Evolutionary conservation across 2,329 filamentous ascomycete species (phyloP).

Genomic region (Paraphoma chrysanthemicola): DNA sequence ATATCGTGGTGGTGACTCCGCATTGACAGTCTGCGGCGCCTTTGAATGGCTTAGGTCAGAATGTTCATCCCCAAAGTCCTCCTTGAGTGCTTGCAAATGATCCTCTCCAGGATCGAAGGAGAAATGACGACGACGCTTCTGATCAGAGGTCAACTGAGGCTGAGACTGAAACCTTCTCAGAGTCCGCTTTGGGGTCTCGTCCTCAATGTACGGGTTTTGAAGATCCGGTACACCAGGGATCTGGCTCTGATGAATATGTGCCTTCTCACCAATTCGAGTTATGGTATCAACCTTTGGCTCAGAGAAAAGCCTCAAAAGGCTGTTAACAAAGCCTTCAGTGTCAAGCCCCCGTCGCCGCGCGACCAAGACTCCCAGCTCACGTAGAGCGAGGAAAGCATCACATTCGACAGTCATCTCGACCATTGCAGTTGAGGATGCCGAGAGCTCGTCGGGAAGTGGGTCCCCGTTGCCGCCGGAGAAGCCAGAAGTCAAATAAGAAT

Average conservation of each 20-base stretch:
- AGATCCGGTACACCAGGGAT: not conserved
- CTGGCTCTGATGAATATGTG: not conserved
- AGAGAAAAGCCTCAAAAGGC: constrained; percentile 43
- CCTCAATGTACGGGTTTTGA: not conserved
- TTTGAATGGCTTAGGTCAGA: too few relatives aligned
- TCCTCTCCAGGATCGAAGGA: constrained; percentile 55
- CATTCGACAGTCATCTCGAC: constrained; percentile 26
- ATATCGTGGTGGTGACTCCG: not conserved
- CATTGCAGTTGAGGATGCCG: not conserved
- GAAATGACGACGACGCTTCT: constrained; percentile 45
- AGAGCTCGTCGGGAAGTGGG: constrained; percentile 37
- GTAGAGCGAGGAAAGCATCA: constrained; percentile 43
- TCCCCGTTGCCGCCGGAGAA: constrained; percentile 44
- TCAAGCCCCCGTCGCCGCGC: constrained; percentile 33
- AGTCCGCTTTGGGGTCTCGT: constrained; percentile 3
- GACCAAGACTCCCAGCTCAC: constrained; percentile 19
- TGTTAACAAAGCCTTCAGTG: constrained; percentile 36
- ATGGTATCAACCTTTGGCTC: not conserved
- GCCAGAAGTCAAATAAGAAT: constrained; percentile 30
- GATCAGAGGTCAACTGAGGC: constrained; percentile 22
- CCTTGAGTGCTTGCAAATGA: constrained; percentile 25
- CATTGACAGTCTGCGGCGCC: not conserved
- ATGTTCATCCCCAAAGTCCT: constrained; percentile 7
- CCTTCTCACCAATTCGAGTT: not conserved
- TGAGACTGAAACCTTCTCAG: constrained; percentile 23